phyloP scores from a whole-genome alignment of 805 yeast species.

The Starmerella sp. region DNA sequence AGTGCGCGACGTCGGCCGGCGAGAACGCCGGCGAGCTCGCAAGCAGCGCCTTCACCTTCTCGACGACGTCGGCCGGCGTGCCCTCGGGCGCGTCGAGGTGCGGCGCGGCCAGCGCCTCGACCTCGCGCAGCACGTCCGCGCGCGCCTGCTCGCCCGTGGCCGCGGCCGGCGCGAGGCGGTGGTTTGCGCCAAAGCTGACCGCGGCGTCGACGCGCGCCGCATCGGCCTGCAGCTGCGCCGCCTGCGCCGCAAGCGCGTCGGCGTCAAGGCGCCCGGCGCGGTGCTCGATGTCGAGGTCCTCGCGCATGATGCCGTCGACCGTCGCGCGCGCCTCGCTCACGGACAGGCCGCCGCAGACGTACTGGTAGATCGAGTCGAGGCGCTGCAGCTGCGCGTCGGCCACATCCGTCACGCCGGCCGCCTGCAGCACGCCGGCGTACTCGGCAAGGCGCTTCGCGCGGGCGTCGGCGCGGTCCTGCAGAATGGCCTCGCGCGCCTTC shows the following conservation, averaged over 20 bases:
- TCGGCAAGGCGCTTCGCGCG: constrained; percentile 29
- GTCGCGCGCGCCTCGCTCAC: constrained; percentile 47
- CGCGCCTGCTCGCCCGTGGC: constrained; percentile 3
- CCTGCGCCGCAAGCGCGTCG: constrained; percentile 31
- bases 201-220: constrained; percentile 32
- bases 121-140: constrained; percentile 13
- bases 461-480: constrained; percentile 34
- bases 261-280: constrained; percentile 24
- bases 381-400: constrained; percentile 36
- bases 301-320: constrained; percentile 39
- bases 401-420: constrained; percentile 21
- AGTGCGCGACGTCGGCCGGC: constrained; percentile 28
- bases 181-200: constrained; percentile 31
- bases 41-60: constrained; percentile 33
- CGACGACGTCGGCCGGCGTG: constrained; percentile 33
- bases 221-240: constrained; percentile 24
- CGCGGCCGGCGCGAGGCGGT: constrained; percentile 24
- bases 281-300: constrained; percentile 33
- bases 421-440: constrained; percentile 29
- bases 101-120: constrained; percentile 19
- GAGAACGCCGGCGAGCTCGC: constrained; percentile 33
- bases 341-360: constrained; percentile 47
- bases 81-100: constrained; percentile 19
- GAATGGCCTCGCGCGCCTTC: constrained; percentile 38
- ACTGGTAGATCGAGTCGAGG: constrained; percentile 43